A percentile compares a stretch with the other conserved stretches of the same genome.
phyloP scores from a whole-genome alignment of 164 flowering plant genomes.

The Berberis vulgaris region DNA sequence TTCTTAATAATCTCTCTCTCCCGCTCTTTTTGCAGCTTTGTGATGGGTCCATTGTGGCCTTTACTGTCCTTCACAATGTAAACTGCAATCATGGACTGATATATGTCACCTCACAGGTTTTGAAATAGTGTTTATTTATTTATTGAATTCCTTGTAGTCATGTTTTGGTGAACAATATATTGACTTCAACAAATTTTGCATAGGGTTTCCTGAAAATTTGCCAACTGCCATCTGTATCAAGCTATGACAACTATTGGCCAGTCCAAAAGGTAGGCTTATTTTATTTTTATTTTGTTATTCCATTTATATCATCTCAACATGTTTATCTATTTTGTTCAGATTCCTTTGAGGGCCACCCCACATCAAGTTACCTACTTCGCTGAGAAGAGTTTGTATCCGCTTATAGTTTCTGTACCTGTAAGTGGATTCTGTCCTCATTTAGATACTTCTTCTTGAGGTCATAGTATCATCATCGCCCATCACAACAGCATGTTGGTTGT shows the following conservation, averaged over 20 bases:
- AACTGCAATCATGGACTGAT: constrained; percentile 97
- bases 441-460: neutral
- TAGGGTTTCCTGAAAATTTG: constrained; percentile 93
- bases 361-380: constrained; percentile 95
- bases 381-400: constrained; percentile 87
- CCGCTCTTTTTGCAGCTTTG: constrained; percentile 40
- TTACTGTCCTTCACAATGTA: constrained; percentile 95
- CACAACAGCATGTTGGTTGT: neutral
- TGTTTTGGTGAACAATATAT: neutral
- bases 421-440: constrained; percentile 23
- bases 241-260: constrained; percentile 95
- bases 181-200: neutral
- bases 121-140: neutral
- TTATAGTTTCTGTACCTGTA: constrained; percentile 92
- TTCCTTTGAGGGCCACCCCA: constrained; percentile 90
- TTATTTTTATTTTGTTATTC: neutral
- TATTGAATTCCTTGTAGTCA: neutral
- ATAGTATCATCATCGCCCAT: neutral
- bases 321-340: constrained; percentile 24
- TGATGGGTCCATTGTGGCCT: constrained; percentile 91
- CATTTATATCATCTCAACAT: neutral
- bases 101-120: constrained; percentile 90
- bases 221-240: constrained; percentile 69
- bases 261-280: constrained; percentile 70
- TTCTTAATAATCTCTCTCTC: neutral